phyloP scores from a whole-genome alignment of 2,329 filamentous ascomycete species.

The Colletotrichum sp. region DNA sequence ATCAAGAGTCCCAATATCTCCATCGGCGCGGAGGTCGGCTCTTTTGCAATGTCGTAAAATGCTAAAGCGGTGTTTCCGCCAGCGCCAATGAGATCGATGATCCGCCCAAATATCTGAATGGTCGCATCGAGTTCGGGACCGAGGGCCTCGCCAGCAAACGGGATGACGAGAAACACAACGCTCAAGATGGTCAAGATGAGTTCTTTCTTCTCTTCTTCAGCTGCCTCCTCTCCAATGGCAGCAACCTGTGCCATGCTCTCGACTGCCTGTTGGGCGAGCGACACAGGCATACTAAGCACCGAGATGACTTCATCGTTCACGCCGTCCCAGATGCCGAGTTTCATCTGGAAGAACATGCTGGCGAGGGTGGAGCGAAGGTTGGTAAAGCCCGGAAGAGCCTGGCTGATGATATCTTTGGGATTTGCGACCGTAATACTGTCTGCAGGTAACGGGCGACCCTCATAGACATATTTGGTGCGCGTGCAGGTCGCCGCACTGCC shows the following conservation, averaged over 20 bases:
- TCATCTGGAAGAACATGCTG: background rate
- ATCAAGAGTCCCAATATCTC: background rate
- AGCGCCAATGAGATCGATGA: background rate
- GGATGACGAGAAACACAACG: background rate
- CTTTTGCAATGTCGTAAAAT: background rate
- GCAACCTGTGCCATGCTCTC: background rate
- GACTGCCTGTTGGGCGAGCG: background rate
- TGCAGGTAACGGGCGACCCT: background rate
- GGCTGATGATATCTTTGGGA: constrained; percentile 5
- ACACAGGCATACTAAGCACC: background rate
- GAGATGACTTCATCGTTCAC: background rate
- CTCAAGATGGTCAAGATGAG: background rate
- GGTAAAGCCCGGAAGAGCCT: background rate
- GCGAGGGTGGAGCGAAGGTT: background rate
- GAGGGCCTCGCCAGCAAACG: background rate
- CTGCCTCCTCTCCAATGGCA: background rate
- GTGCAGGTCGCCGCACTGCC: background rate
- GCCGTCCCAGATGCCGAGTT: background rate
- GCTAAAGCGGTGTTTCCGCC: background rate
- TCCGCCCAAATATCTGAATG: background rate
- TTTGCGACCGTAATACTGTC: background rate
- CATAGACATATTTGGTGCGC: background rate
- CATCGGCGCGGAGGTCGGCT: background rate
- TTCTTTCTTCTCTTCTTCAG: background rate
- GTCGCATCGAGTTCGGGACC: background rate